A percentile compares a stretch with the other conserved stretches of the same genome.
phyloP scores from a whole-genome alignment of 805 yeast species.

The Saccharomycopsis microspora region DNA sequence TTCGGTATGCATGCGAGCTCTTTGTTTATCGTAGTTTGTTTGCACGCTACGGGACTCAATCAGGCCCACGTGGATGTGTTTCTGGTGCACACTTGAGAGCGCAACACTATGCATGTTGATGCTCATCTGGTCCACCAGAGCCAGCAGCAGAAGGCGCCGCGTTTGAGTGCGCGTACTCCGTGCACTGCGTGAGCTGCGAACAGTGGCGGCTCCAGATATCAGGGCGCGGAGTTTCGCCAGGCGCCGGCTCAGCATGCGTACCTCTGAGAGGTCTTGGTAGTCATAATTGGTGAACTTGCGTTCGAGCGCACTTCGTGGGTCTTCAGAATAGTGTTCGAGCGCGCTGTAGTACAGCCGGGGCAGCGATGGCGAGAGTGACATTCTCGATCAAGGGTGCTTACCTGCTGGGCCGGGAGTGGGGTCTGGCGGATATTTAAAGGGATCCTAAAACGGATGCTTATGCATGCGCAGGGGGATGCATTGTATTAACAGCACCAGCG shows the following conservation, averaged over 20 bases:
- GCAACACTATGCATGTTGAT: constrained; percentile 15
- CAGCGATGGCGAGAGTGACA: too few relatives aligned
- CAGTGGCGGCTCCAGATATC: constrained; percentile 8
- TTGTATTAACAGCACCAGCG: too few relatives aligned
- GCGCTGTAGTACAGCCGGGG: too few relatives aligned
- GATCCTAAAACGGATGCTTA: too few relatives aligned
- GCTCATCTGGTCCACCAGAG: constrained; percentile 3
- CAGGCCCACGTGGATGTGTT: constrained; percentile 10
- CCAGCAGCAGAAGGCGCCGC: background rate
- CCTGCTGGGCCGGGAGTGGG: too few relatives aligned
- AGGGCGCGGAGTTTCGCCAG: constrained; percentile 9
- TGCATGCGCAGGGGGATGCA: too few relatives aligned
- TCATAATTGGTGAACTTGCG: constrained; percentile 14
- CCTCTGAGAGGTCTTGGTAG: constrained; percentile 10
- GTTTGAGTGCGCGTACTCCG: constrained; percentile 3
- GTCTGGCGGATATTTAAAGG: too few relatives aligned
- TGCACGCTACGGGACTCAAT: background rate
- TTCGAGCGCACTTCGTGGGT: constrained; percentile 7
- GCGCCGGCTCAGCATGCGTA: background rate
- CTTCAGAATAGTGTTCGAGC: background rate
- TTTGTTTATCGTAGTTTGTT: constrained; percentile 15
- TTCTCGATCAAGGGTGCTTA: too few relatives aligned
- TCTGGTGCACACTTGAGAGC: constrained; percentile 9
- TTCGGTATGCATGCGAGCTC: constrained; percentile 10
- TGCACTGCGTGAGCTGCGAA: background rate